Evolutionary conservation across 495 filamentous ascomycete species (phyloP).

Genomic region (Mytilinidion resinicola): DNA sequence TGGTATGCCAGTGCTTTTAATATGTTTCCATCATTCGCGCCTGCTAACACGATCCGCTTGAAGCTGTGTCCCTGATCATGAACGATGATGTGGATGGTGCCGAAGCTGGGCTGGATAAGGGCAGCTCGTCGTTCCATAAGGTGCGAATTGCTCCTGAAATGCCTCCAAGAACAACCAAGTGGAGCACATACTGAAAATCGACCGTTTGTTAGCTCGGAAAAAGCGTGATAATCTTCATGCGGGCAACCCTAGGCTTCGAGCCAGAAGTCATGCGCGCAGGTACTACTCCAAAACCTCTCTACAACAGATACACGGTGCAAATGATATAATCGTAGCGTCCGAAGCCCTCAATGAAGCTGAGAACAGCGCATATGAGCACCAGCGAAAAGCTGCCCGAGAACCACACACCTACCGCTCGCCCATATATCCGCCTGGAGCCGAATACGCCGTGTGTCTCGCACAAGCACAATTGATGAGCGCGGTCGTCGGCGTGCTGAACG

Average conservation of each 20-base stretch:
- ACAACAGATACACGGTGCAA: no score
- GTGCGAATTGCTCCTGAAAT: conserved; percentile 34
- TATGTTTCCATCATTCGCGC: background rate
- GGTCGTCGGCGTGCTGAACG: conserved; percentile 81
- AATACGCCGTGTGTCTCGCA: conserved; percentile 73
- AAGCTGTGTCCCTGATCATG: conserved; percentile 61
- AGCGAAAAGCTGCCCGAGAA: conserved; percentile 60
- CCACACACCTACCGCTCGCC: conserved; percentile 48
- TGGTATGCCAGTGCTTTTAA: conserved; percentile 37
- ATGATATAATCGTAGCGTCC: conserved; percentile 47
- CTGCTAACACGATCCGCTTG: conserved; percentile 3
- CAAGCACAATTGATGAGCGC: conserved; percentile 86
- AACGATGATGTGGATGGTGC: conserved; percentile 90
- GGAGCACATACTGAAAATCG: background rate
- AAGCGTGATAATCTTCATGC: conserved; percentile 76
- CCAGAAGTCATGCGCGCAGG: conserved; percentile 87
- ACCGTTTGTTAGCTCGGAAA: conserved; percentile 55
- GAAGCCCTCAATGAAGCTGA: conserved; percentile 73
- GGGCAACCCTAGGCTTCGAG: conserved; percentile 85
- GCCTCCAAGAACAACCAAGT: background rate
- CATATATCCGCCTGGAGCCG: conserved; percentile 75
- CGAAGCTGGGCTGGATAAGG: conserved; percentile 63
- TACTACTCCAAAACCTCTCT: conserved; percentile 25
- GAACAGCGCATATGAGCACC: conserved; percentile 66
- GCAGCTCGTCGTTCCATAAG: conserved; percentile 84